A percentile compares a stretch with the other conserved stretches of the same genome.
Evolutionary conservation across 192 early-diverging fungal genomes (phyloP).

Genomic region (Rhizoclosmatium globosum): DNA sequence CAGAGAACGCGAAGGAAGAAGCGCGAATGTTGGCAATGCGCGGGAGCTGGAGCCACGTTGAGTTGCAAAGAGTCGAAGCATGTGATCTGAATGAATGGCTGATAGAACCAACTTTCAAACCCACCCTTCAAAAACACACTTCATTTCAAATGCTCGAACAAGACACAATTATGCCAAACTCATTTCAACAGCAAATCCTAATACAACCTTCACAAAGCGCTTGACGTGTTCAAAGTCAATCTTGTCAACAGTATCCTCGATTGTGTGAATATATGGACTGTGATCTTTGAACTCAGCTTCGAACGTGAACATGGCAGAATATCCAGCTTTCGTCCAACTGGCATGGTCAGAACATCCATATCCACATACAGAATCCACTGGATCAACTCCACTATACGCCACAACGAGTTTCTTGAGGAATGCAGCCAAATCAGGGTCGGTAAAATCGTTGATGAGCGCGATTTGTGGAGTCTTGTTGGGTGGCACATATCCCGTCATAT

Average conservation of each 20-base stretch:
- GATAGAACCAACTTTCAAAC: no score
- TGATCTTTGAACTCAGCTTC: slow-evolving; percentile 44
- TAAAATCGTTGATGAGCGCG: slow-evolving; percentile 81
- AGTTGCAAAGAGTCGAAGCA: no score
- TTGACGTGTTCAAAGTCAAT: slow-evolving; percentile 85
- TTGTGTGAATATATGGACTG: slow-evolving; percentile 77
- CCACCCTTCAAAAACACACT: no score
- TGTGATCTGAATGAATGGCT: no score
- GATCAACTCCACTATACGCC: slow-evolving; percentile 69
- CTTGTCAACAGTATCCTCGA: slow-evolving; percentile 74
- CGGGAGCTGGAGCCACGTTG: no score
- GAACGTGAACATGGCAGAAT: slow-evolving; percentile 77
- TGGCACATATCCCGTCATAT: slow-evolving; percentile 87
- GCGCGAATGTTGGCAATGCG: no score
- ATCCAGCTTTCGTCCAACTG: slow-evolving; percentile 84
- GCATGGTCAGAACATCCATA: slow-evolving; percentile 89
- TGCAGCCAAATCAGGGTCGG: slow-evolving; percentile 58
- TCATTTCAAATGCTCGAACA: no score
- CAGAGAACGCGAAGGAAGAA: no score
- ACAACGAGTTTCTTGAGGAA: slow-evolving; percentile 62
- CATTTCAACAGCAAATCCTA: slow-evolving; percentile 42
- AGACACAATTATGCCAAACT: slow-evolving; percentile 17
- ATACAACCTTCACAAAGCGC: slow-evolving; percentile 63
- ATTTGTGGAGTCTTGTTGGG: slow-evolving; percentile 52
- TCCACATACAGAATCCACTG: slow-evolving; percentile 76